Percentiles rank a stretch among this genome's conserved stretches.
phyloP scores from a whole-genome alignment of 345 rosid species.

The Trapa bicornis region DNA sequence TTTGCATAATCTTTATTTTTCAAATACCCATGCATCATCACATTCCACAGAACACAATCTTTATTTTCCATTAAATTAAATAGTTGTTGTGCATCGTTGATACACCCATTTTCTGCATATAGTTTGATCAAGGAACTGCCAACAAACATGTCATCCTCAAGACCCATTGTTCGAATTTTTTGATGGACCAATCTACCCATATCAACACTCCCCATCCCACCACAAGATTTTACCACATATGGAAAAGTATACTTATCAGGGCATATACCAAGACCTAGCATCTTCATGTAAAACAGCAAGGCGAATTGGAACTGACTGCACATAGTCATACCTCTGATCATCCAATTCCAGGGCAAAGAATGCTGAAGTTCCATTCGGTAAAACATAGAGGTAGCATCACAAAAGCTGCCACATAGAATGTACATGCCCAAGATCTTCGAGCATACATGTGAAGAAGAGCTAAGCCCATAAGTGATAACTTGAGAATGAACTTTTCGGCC shows the following conservation, averaged over 20 bases:
- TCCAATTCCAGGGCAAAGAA: constrained; percentile 65
- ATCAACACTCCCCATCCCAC: constrained; percentile 27
- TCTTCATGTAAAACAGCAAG: constrained; percentile 60
- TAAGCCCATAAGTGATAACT: constrained; percentile 32
- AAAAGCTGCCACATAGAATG: constrained; percentile 35
- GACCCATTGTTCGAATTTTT: constrained; percentile 29
- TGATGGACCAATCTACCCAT: constrained; percentile 33
- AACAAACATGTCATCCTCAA: constrained; percentile 48
- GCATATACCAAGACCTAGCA: constrained; percentile 49
- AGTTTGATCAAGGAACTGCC: constrained; percentile 68
- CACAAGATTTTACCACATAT: constrained; percentile 55
- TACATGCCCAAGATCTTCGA: constrained; percentile 47
- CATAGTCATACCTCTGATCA: constrained; percentile 53
- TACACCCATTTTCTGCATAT: constrained; percentile 33
- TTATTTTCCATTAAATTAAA: constrained; percentile 38
- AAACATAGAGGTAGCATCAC: constrained; percentile 33
- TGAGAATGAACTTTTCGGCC: constrained; percentile 54
- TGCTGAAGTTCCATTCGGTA: constrained; percentile 20
- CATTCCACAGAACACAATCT: constrained; percentile 84
- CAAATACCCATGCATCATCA: constrained; percentile 58
- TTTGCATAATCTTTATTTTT: constrained; percentile 30
- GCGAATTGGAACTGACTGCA: constrained; percentile 38
- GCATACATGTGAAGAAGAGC: constrained; percentile 17
- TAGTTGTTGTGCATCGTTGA: constrained; percentile 32
- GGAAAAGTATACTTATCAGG: constrained; percentile 81